These are phyloP conservation scores for Hygrophoropsis aurantiaca DNA, from an alignment of 768 basidiomycete genomes.

Conservation along the genomic window DNA sequence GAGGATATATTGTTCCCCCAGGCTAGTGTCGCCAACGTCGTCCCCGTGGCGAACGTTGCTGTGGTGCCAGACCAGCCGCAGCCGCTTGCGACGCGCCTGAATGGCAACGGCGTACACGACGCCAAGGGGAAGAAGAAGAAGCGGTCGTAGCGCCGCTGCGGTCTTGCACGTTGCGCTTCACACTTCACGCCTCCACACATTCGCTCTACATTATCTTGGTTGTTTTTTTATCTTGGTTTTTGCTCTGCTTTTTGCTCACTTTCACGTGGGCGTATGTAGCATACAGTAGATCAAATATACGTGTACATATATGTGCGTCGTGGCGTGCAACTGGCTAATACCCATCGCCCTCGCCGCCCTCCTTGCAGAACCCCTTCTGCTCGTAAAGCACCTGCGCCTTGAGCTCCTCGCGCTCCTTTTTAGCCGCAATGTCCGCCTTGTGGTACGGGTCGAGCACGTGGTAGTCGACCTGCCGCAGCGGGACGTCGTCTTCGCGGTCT, in stretches of 20 bases:
- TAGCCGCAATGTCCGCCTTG: conserved; percentile 67
- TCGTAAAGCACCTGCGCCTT: conserved; percentile 83
- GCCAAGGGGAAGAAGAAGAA: conserved; percentile 64
- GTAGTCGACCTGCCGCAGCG: conserved; percentile 74
- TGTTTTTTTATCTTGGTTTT: conserved; percentile 1
- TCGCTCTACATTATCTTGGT: conserved; percentile 15
- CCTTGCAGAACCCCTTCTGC: conserved; percentile 88
- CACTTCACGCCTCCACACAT: conserved; percentile 12
- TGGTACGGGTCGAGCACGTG: conserved; percentile 68
- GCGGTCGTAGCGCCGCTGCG: conserved; percentile 23
- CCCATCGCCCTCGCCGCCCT: conserved; percentile 95
- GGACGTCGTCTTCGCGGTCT: conserved; percentile 88
- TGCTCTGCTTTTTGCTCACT: conserved; percentile 15
- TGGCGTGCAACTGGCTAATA: too few relatives aligned
- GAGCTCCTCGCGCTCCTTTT: conserved; percentile 78
- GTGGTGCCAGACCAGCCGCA: conserved; percentile 31
- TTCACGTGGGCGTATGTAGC: neutral
- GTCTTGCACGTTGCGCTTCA: too few relatives aligned
- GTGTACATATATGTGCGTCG: conserved; percentile 5
- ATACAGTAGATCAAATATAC: too few relatives aligned
- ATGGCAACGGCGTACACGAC: conserved; percentile 47
- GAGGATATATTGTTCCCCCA: conserved; percentile 68
- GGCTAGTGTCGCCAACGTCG: too few relatives aligned
- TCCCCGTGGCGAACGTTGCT: neutral
- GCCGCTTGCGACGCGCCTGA: conserved; percentile 38